Evolutionary conservation across 2,329 filamentous ascomycete species (phyloP).

Genomic region (Graphium sp.): DNA sequence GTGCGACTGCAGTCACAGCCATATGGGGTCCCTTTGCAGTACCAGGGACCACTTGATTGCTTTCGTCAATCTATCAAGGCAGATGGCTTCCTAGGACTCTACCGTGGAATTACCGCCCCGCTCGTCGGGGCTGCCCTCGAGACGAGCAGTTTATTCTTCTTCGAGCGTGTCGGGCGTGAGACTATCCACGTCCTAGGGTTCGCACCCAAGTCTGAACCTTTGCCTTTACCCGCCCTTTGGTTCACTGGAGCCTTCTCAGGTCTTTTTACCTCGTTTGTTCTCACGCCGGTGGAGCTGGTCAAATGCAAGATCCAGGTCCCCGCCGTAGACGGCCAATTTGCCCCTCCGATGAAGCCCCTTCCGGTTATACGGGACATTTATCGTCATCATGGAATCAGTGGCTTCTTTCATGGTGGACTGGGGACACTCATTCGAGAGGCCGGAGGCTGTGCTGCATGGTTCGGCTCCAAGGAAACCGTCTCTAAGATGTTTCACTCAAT

Average conservation of each 20-base stretch:
- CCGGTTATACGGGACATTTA: conserved; percentile 66
- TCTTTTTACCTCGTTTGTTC: conserved; percentile 72
- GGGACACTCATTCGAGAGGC: conserved; percentile 90
- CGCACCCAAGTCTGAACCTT: conserved; percentile 31
- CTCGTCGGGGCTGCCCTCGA: conserved; percentile 83
- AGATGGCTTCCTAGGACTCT: conserved; percentile 69
- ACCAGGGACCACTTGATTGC: conserved; percentile 80
- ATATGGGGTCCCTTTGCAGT: conserved; percentile 63
- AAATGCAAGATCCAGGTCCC: conserved; percentile 97
- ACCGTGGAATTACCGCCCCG: conserved; percentile 84
- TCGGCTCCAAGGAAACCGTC: conserved; percentile 74
- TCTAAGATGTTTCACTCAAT: conserved; percentile 50
- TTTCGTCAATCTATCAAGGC: conserved; percentile 70
- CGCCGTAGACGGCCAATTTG: conserved; percentile 19
- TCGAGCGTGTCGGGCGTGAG: conserved; percentile 60
- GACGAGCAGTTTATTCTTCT: conserved; percentile 84
- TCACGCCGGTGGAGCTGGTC: conserved; percentile 91
- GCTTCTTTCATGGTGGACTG: conserved; percentile 91
- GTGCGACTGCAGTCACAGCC: conserved; percentile 94
- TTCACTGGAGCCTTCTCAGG: conserved; percentile 75
- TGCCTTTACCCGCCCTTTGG: conserved; percentile 63
- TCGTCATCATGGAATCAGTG: conserved; percentile 61
- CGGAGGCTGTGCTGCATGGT: conserved; percentile 89
- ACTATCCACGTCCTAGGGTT: conserved; percentile 37
- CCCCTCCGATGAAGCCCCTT: conserved; percentile 42